phyloP scores from a whole-genome alignment of 441 rosid genomes.

The Pelargonium fulgidum region DNA sequence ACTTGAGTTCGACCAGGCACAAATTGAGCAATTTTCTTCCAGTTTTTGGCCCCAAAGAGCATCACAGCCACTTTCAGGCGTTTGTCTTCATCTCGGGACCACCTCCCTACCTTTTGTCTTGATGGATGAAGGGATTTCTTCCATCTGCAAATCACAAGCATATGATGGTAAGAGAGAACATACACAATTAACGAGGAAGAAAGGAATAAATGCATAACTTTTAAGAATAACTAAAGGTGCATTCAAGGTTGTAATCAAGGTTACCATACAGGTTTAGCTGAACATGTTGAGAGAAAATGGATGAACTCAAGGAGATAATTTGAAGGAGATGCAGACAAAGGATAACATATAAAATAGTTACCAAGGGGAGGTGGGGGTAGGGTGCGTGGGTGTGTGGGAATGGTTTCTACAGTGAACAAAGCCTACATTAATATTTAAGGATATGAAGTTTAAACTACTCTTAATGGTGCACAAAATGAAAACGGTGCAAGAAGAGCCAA shows the following conservation, averaged over 20 bases:
- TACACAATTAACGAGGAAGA: neutral
- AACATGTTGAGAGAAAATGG: neutral
- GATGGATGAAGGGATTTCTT: conserved; percentile 56
- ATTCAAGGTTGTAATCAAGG: neutral
- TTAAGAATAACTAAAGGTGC: neutral
- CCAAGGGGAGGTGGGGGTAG: neutral
- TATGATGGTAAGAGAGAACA: neutral
- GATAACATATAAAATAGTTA: neutral
- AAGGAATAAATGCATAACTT: neutral
- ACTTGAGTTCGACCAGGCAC: conserved; percentile 12
- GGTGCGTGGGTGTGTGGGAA: neutral
- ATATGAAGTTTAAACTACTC: no score
- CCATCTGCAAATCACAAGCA: conserved; percentile 49
- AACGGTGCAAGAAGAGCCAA: no score
- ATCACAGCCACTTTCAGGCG: conserved; percentile 65
- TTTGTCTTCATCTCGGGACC: conserved; percentile 36
- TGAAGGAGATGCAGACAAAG: neutral
- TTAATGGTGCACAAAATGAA: no score
- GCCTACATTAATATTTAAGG: no score
- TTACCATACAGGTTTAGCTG: neutral
- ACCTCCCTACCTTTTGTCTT: conserved; percentile 48
- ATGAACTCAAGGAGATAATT: neutral
- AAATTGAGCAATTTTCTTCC: conserved; percentile 35
- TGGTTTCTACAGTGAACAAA: neutral
- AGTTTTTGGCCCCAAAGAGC: conserved; percentile 75